These are phyloP conservation scores for Neophaeococcomyces aloes DNA, from an alignment of 2,329 filamentous ascomycete genomes.

Conservation along the genomic window DNA sequence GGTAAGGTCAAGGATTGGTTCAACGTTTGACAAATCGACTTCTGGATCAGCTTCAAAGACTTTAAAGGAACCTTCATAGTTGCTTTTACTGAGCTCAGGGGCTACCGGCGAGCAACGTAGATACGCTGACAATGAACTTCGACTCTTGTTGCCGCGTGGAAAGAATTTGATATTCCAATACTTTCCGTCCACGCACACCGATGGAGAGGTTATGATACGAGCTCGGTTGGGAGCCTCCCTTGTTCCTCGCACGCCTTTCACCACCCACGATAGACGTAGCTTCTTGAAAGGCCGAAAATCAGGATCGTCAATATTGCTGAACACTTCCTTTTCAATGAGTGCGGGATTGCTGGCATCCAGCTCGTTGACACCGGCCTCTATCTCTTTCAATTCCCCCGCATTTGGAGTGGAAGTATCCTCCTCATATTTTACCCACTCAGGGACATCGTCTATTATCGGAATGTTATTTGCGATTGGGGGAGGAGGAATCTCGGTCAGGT, in stretches of 20 bases:
- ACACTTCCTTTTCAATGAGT: constrained; percentile 42
- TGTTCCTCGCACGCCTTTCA: constrained; percentile 50
- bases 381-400: constrained; percentile 49
- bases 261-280: constrained; percentile 48
- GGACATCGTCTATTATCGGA: constrained; percentile 24
- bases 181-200: constrained; percentile 46
- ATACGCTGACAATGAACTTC: constrained; percentile 49
- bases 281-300: constrained; percentile 45
- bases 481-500: constrained; percentile 9
- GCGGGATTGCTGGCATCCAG: constrained; percentile 45
- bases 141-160: constrained; percentile 47
- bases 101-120: constrained; percentile 49
- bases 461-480: constrained; percentile 11
- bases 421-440: constrained; percentile 44
- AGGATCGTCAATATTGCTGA: constrained; percentile 46
- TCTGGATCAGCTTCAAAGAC: constrained; percentile 31
- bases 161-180: constrained; percentile 59
- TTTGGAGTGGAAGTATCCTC: constrained; percentile 48
- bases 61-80: constrained; percentile 32
- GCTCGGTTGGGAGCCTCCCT: constrained; percentile 49
- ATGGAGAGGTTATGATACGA: constrained; percentile 48
- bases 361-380: constrained; percentile 40
- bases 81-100: constrained; percentile 28
- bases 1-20: constrained; percentile 1
- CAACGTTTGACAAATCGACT: constrained; percentile 24